These are phyloP conservation scores for Saccharomyces hybrid DNA, from an alignment of 1,139 yeast species.

Conservation along the genomic window DNA sequence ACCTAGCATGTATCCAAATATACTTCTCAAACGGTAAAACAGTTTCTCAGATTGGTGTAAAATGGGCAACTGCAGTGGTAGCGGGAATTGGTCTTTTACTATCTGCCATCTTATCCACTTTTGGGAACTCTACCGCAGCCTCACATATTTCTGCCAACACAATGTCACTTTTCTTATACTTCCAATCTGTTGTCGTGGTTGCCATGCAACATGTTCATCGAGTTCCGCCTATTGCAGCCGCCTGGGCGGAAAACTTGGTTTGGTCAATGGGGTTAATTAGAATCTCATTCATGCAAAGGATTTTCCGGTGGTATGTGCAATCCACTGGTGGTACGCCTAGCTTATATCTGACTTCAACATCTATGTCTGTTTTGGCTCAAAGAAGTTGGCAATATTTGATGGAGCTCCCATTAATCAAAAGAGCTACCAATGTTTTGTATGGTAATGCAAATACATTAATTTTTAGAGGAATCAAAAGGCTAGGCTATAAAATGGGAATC, in stretches of 20 bases:
- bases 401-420: slow-evolving; percentile 22
- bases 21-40: slow-evolving; percentile 65
- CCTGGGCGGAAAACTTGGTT: slow-evolving; percentile 75
- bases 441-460: slow-evolving; percentile 44
- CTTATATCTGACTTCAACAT: slow-evolving; percentile 48
- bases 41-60: slow-evolving; percentile 65
- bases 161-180: slow-evolving; percentile 62
- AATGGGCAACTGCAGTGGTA: slow-evolving; percentile 77
- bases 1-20: slow-evolving; percentile 62
- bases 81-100: slow-evolving; percentile 70
- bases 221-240: slow-evolving; percentile 70
- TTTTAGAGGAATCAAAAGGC: slow-evolving; percentile 64
- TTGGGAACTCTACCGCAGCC: slow-evolving; percentile 74
- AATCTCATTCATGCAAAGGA: slow-evolving; percentile 61
- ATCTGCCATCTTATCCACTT: slow-evolving; percentile 60
- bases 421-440: slow-evolving; percentile 31
- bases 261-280: slow-evolving; percentile 82
- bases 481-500: slow-evolving; percentile 55
- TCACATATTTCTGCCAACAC: slow-evolving; percentile 72
- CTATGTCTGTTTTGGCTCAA: slow-evolving; percentile 59
- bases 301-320: slow-evolving; percentile 75
- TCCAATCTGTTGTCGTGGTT: slow-evolving; percentile 68
- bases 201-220: slow-evolving; percentile 65
- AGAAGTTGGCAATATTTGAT: slow-evolving; percentile 39
- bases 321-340: slow-evolving; percentile 71